These are phyloP conservation scores for Rachicladosporium sp. DNA, from an alignment of 2,329 filamentous ascomycete species.

Conservation along the genomic window DNA sequence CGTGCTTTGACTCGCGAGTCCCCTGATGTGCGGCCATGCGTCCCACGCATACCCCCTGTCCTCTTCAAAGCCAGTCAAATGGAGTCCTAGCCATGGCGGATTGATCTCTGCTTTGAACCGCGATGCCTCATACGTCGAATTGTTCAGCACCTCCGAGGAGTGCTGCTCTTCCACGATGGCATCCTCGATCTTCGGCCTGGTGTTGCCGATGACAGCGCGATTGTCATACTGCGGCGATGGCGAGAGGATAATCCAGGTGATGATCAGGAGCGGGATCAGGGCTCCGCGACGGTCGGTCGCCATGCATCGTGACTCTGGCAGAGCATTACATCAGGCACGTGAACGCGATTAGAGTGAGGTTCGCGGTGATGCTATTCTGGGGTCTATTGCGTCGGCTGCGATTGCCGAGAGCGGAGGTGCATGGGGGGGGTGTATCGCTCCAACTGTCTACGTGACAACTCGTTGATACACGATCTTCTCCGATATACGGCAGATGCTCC, in stretches of 20 bases:
- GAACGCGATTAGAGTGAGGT: neutral
- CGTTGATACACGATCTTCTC: neutral
- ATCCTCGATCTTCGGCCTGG: constrained; percentile 30
- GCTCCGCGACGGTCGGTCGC: constrained; percentile 30
- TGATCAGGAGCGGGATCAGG: constrained; percentile 36
- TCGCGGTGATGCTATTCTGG: neutral
- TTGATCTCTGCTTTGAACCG: constrained; percentile 19
- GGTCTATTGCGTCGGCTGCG: neutral
- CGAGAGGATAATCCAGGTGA: constrained; percentile 42
- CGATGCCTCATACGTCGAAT: constrained; percentile 34
- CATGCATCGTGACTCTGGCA: constrained; percentile 14
- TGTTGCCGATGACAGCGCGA: constrained; percentile 22
- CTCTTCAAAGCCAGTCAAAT: constrained; percentile 61
- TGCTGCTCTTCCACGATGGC: constrained; percentile 39
- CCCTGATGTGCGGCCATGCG: constrained; percentile 53
- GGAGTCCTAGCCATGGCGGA: constrained; percentile 14
- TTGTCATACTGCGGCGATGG: constrained; percentile 16
- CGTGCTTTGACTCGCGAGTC: constrained; percentile 49
- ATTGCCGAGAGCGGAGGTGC: neutral
- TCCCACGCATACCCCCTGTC: constrained; percentile 71
- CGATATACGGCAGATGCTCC: no score
- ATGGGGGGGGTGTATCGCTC: neutral
- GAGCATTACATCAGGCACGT: no score
- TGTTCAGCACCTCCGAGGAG: constrained; percentile 38
- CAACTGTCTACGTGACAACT: neutral